A percentile compares a stretch with the other conserved stretches of the same genome.
These are phyloP conservation scores for Diplodia mutila DNA, from an alignment of 2,329 filamentous ascomycete species.

Conservation along the genomic window DNA sequence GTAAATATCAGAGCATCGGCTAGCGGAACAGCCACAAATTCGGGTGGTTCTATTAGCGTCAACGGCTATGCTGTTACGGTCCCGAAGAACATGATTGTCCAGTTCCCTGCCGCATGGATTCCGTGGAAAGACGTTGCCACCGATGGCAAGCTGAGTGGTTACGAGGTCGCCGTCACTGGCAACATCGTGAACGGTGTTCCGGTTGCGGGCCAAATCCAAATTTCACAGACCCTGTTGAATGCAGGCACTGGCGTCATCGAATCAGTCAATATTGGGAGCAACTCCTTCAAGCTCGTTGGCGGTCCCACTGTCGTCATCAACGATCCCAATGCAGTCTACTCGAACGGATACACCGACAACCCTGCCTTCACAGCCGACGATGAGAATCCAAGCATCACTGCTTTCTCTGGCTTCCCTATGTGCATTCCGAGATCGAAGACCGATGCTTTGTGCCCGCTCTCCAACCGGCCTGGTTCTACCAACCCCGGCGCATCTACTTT, in stretches of 20 bases:
- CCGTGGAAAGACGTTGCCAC: slow-evolving; percentile 43
- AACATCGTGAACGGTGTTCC: slow-evolving; percentile 44
- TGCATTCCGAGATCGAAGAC: slow-evolving; percentile 51
- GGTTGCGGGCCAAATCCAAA: slow-evolving; percentile 46
- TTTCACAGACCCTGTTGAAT: slow-evolving; percentile 44
- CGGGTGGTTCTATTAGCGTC: slow-evolving; percentile 51
- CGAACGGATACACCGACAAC: slow-evolving; percentile 41
- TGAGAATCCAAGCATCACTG: slow-evolving; percentile 52
- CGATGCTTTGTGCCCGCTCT: slow-evolving; percentile 42
- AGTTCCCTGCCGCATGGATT: slow-evolving; percentile 53
- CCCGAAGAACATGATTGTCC: slow-evolving; percentile 55
- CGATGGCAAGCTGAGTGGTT: slow-evolving; percentile 18
- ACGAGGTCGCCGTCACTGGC: slow-evolving; percentile 39
- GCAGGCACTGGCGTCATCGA: slow-evolving; percentile 43
- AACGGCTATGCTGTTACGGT: slow-evolving; percentile 52
- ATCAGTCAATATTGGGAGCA: slow-evolving; percentile 34
- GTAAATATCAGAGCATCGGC: slow-evolving; percentile 22
- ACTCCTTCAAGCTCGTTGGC: slow-evolving; percentile 42
- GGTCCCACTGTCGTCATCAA: slow-evolving; percentile 47
- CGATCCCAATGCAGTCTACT: slow-evolving; percentile 53
- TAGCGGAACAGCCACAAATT: slow-evolving; percentile 42
- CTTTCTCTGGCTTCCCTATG: slow-evolving; percentile 58
- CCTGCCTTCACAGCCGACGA: slow-evolving; percentile 56
- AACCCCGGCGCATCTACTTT: slow-evolving; percentile 21
- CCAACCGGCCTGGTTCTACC: slow-evolving; percentile 41